Evolutionary conservation across 2,329 filamentous ascomycete species (phyloP).

Genomic region (Aspergillus tamarii): DNA sequence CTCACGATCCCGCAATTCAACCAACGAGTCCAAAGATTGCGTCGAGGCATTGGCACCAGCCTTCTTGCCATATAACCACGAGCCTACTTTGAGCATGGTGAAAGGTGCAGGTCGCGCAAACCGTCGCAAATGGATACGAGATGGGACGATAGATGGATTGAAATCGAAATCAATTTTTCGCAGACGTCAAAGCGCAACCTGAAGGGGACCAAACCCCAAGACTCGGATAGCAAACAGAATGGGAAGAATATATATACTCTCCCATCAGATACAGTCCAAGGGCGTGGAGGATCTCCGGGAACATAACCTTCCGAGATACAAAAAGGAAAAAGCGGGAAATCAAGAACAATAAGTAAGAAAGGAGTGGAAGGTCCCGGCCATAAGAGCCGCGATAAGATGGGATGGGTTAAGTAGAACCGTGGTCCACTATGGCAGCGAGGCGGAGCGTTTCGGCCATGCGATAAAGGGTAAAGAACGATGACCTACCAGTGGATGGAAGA

Average conservation of each 20-base stretch:
- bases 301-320: slow-evolving; percentile 21
- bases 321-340: slow-evolving; percentile 8
- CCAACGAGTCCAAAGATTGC: slow-evolving; percentile 59
- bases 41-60: slow-evolving; percentile 48
- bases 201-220: slow-evolving; percentile 22
- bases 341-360: slow-evolving; percentile 8
- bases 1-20: slow-evolving; percentile 58
- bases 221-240: slow-evolving; percentile 23
- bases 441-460: slow-evolving; percentile 17
- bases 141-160: slow-evolving; percentile 3
- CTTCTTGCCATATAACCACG: slow-evolving; percentile 51
- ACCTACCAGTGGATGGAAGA: not conserved
- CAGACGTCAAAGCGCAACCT: slow-evolving; percentile 15
- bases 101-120: not conserved
- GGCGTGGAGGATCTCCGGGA: slow-evolving; percentile 22
- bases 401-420: slow-evolving; percentile 13
- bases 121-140: not conserved
- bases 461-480: slow-evolving; percentile 5
- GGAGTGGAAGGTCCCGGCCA: slow-evolving; percentile 1
- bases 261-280: slow-evolving; percentile 24
- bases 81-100: slow-evolving; percentile 46
- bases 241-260: slow-evolving; percentile 32
- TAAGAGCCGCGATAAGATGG: slow-evolving; percentile 12
- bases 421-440: slow-evolving; percentile 22
- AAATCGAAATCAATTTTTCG: slow-evolving; percentile 9